These are phyloP conservation scores for Calocera cornea DNA, from an alignment of 768 basidiomycete species.

Conservation along the genomic window DNA sequence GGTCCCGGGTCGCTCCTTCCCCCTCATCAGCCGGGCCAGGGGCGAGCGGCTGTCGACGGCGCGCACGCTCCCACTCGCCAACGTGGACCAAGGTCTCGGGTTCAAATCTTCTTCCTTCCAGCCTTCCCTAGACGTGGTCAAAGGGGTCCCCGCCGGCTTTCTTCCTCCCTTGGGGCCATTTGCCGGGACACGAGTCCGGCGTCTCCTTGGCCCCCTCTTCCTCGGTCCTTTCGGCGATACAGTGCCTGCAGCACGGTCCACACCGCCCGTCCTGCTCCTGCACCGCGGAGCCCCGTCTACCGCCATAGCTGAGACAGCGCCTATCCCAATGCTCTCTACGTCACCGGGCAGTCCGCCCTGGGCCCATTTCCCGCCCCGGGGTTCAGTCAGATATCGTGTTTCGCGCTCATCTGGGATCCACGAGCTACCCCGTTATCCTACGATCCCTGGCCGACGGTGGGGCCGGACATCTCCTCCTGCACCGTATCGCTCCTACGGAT, in stretches of 20 bases:
- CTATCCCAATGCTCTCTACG: too few relatives aligned
- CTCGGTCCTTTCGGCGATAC: background rate
- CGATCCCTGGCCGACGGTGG: background rate
- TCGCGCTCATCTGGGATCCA: background rate
- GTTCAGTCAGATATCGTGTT: background rate
- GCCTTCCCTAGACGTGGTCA: background rate
- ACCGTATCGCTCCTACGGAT: background rate
- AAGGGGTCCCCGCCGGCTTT: background rate
- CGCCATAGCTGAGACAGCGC: too few relatives aligned
- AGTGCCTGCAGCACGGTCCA: background rate
- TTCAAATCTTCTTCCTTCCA: background rate
- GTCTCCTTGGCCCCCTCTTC: background rate
- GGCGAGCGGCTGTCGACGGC: background rate
- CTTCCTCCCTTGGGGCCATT: too few relatives aligned
- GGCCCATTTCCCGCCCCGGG: background rate
- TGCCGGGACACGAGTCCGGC: too few relatives aligned
- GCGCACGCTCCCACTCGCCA: background rate
- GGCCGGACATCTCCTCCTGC: background rate
- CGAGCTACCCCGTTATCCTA: background rate
- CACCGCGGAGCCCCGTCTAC: background rate
- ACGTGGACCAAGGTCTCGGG: conserved; percentile 3
- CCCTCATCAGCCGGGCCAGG: background rate
- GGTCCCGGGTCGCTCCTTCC: background rate
- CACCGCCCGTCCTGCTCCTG: background rate
- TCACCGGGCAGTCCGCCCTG: too few relatives aligned